Evolutionary conservation across 2,329 filamentous ascomycete genomes (phyloP), one percentile per base, ranked within the genome.

Genomic region (Torrubiella hemipterigena): DNA sequence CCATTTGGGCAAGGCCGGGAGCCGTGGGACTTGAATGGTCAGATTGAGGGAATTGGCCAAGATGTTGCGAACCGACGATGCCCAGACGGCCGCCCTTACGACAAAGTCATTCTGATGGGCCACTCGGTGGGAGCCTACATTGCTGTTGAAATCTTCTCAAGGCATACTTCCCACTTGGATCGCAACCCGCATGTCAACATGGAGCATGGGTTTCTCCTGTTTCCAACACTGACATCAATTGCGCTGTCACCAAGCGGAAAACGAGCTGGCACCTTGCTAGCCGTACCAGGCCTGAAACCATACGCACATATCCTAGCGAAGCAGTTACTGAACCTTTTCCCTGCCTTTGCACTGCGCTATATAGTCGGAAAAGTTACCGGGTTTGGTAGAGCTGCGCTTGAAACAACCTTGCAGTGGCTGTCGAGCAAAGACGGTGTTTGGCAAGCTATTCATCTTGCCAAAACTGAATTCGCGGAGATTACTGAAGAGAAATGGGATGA

Each of bases 41-140:
- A 77, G 50, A 66, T 77, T 35, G 48, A 55, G 35, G 48, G 55
- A 21, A 46, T 60, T 6, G 62, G 63, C 29, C 40, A 48, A 2
- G 51, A 58, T 9, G 42, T 69, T 5, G 48, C 52, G 2, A 29
- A 45, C 33, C 38, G 37, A 3, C 47, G 45, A 4, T 32, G 48
- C 6, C 42, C 45, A 2, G 40, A 51, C 23, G 56, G 53, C 21
- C 44, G 51, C 28, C 49, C 55, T 0, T 76, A 70, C 40, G 63
- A 74, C 45, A 61, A 61, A 30, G 68, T 85, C 13, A 62, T 84
- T 7, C 55, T 87, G 12, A 68, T 81, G 30, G 81, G 80, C 4
- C 81, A 87, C 52, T 84, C 79, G 0, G 77, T 87, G 2, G 81
- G 81, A 16, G 61, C 73, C 8, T 87, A 81, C 48, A 77, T 87